Percentiles rank a stretch among this genome's conserved stretches.
Conservation (phyloP, 1,284 basidiomycete species). For the Quambalaria eucalypti region DNA sequence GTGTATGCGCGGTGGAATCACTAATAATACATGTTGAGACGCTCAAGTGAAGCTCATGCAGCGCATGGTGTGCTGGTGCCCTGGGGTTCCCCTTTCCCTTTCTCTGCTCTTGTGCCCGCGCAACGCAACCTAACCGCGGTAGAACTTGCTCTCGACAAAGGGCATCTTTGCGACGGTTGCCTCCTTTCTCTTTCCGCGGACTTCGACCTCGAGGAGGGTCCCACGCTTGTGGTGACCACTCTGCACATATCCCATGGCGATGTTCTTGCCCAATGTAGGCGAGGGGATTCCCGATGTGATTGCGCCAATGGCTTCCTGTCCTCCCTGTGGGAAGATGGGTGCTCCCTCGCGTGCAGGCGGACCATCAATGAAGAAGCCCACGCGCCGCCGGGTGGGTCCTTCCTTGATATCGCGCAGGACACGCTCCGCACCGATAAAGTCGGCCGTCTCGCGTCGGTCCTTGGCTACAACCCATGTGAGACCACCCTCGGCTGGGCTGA, state of each 20-base stretch:
- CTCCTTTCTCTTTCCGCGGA: slow-evolving; percentile 63
- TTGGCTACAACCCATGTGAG: slow-evolving; percentile 91
- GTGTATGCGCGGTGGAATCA: too few species aligned
- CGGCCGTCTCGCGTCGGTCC: slow-evolving; percentile 59
- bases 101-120: neutral
- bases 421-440: slow-evolving; percentile 75
- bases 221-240: slow-evolving; percentile 81
- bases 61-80: too few species aligned
- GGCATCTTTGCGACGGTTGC: slow-evolving; percentile 70
- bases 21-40: too few species aligned
- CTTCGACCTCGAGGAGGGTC: slow-evolving; percentile 68
- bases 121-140: slow-evolving; percentile 19
- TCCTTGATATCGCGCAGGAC: slow-evolving; percentile 73
- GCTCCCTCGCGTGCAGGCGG: slow-evolving; percentile 78
- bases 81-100: neutral
- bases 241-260: slow-evolving; percentile 86
- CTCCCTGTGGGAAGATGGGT: slow-evolving; percentile 61
- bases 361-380: slow-evolving; percentile 71
- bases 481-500: slow-evolving; percentile 74
- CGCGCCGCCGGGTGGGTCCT: slow-evolving; percentile 62
- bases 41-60: too few species aligned
- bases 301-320: slow-evolving; percentile 50
- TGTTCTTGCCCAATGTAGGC: slow-evolving; percentile 78
- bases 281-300: slow-evolving; percentile 94
- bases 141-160: slow-evolving; percentile 54